Percentiles rank a stretch among this genome's conserved stretches.
These are phyloP conservation scores for Hirsutella minnesotensis DNA, from an alignment of 2,329 filamentous ascomycete species.

Conservation along the genomic window DNA sequence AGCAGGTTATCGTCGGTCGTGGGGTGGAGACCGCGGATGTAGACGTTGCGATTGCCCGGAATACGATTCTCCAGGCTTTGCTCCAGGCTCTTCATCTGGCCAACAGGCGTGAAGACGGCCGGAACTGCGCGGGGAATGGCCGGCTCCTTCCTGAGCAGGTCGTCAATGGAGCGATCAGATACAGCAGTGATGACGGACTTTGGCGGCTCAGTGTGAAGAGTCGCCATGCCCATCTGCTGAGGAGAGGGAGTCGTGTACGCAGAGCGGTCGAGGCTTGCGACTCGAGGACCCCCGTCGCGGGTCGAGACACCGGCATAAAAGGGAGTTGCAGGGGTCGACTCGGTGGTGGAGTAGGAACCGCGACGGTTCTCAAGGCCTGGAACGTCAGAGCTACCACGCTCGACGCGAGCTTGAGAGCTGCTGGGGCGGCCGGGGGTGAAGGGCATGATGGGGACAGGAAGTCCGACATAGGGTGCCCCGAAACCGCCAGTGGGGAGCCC, in stretches of 20 bases:
- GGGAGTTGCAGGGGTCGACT: conserved; percentile 54
- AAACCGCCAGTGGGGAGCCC: conserved; percentile 20
- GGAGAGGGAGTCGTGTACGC: conserved; percentile 57
- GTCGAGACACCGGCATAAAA: conserved; percentile 48
- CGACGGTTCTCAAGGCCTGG: conserved; percentile 54
- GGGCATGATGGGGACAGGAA: conserved; percentile 30
- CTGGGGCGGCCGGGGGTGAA: conserved; percentile 40
- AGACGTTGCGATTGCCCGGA: conserved; percentile 89
- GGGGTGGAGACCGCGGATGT: conserved; percentile 90
- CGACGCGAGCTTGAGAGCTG: conserved; percentile 31
- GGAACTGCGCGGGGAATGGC: conserved; percentile 79
- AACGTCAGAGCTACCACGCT: conserved; percentile 39
- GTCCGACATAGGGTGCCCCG: conserved; percentile 23
- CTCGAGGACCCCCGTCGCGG: conserved; percentile 46
- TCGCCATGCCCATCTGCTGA: conserved; percentile 38
- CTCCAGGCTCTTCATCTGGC: conserved; percentile 79
- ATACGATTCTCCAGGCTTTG: conserved; percentile 90
- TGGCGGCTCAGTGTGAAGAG: conserved; percentile 25
- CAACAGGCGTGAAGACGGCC: conserved; percentile 74
- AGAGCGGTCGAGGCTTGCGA: conserved; percentile 49
- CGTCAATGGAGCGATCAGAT: conserved; percentile 44
- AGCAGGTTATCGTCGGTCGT: conserved; percentile 91
- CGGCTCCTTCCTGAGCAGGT: conserved; percentile 63
- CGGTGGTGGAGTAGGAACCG: conserved; percentile 56
- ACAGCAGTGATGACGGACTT: conserved; percentile 29